Percentiles rank a stretch among this genome's conserved stretches.
These are phyloP conservation scores for Phytomonas francai DNA, from an alignment of 208 protist species.

Conservation along the genomic window DNA sequence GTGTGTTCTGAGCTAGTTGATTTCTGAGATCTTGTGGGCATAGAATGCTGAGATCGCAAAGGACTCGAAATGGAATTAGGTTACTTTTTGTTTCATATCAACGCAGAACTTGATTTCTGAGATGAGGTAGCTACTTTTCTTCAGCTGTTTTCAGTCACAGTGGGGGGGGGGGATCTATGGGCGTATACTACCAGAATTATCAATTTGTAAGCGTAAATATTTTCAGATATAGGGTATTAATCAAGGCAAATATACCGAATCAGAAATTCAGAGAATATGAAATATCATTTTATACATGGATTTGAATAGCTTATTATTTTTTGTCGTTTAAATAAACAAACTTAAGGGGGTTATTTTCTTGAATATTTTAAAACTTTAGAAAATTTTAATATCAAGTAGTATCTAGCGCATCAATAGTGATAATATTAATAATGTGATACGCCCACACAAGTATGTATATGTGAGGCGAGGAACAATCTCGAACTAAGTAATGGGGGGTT, in stretches of 20 bases:
- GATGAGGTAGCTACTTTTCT: not conserved
- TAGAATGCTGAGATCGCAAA: not conserved
- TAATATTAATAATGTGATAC: not conserved
- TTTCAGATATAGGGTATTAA: not conserved
- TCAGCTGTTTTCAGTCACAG: not conserved
- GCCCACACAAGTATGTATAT: not conserved
- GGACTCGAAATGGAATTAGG: not conserved
- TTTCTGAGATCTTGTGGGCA: not conserved
- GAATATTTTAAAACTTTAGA: conserved; percentile 1
- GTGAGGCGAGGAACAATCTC: not conserved
- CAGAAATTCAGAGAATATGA: not conserved
- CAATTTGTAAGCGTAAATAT: not conserved
- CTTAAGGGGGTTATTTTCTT: not conserved
- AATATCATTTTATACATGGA: not conserved
- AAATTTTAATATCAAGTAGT: not conserved
- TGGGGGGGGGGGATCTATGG: not conserved
- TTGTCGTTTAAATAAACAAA: not conserved
- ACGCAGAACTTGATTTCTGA: not conserved
- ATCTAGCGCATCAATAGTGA: not conserved
- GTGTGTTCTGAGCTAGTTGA: not conserved
- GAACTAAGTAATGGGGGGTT: not conserved
- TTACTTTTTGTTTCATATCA: not conserved
- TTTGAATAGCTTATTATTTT: conserved; percentile 1
- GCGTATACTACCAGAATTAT: not conserved
- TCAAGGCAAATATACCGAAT: not conserved